A percentile compares a stretch with the other conserved stretches of the same genome.
phyloP scores from a whole-genome alignment of 116 monocot species.

The Posidonia oceanica region DNA sequence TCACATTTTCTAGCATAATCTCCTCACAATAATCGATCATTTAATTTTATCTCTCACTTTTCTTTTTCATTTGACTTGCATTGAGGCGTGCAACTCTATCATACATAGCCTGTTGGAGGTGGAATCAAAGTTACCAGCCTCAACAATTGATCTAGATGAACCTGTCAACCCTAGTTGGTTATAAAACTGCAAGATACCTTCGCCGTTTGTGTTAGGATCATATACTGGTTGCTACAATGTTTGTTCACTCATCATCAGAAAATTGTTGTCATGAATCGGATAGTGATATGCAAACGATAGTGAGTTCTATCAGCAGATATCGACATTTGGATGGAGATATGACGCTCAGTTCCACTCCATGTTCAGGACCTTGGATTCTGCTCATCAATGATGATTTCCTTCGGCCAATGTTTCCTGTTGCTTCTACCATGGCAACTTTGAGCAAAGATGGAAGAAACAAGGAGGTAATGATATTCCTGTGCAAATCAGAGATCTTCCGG shows the following conservation, averaged over 20 bases:
- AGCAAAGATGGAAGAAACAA: conserved; percentile 68
- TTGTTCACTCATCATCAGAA: conserved; percentile 84
- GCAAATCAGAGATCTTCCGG: conserved; percentile 12
- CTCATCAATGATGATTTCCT: conserved; percentile 54
- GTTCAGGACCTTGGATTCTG: conserved; percentile 46
- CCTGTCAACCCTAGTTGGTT: conserved; percentile 32
- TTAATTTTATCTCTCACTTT: too few species aligned
- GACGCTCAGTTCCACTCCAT: conserved; percentile 59
- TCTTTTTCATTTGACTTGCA: too few species aligned
- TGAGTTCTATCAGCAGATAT: conserved; percentile 52
- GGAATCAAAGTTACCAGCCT: too few species aligned
- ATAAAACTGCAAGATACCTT: conserved; percentile 50
- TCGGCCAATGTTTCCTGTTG: conserved; percentile 45
- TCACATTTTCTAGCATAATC: too few species aligned
- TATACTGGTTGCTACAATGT: conserved; percentile 58
- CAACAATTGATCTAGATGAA: conserved; percentile 50
- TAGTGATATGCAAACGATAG: conserved; percentile 30
- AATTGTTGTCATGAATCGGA: conserved; percentile 52
- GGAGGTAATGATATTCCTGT: conserved; percentile 32
- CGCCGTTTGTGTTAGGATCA: conserved; percentile 29
- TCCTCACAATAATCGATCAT: too few species aligned
- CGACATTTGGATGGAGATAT: conserved; percentile 46
- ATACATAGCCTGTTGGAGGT: too few species aligned
- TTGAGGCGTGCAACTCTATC: too few species aligned
- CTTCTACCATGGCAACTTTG: conserved; percentile 45